Percentiles rank a stretch among this genome's conserved stretches.
These are phyloP conservation scores for Holtermannia corniformis DNA, from an alignment of 768 basidiomycete genomes.

Conservation along the genomic window DNA sequence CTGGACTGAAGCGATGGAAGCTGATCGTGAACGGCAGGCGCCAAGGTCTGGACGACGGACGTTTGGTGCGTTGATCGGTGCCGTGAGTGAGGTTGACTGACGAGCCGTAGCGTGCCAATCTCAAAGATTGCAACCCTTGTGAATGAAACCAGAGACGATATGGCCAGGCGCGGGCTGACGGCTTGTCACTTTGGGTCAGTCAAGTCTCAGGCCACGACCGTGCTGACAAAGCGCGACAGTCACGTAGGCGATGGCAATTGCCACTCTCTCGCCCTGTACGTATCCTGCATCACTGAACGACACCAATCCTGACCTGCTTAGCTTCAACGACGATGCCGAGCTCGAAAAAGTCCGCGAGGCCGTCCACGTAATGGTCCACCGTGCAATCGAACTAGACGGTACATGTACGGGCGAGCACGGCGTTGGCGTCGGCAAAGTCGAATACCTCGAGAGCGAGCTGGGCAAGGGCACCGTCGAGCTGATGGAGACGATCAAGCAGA, in stretches of 20 bases:
- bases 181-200: constrained; percentile 44
- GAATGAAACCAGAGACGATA: constrained; percentile 68
- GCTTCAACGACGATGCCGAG: constrained; percentile 27
- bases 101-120: constrained; percentile 44
- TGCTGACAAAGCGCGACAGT: constrained; percentile 13
- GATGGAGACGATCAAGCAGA: constrained; percentile 74
- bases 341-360: constrained; percentile 32
- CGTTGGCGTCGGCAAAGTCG: constrained; percentile 74
- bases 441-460: constrained; percentile 73
- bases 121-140: constrained; percentile 42
- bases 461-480: constrained; percentile 70
- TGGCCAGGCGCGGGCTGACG: constrained; percentile 52
- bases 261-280: constrained; percentile 41
- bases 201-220: not conserved
- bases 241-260: constrained; percentile 44
- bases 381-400: constrained; percentile 44
- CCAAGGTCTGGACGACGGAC: constrained; percentile 74
- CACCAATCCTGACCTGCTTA: too few relatives aligned
- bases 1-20: too few relatives aligned
- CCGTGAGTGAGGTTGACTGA: constrained; percentile 3
- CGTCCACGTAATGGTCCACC: constrained; percentile 42
- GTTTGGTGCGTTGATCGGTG: constrained; percentile 65
- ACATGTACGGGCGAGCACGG: constrained; percentile 61
- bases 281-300: too few relatives aligned
- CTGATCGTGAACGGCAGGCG: too few relatives aligned